phyloP scores from a whole-genome alignment of 2,329 filamentous ascomycete genomes.

The Colletotrichum abscissum region DNA sequence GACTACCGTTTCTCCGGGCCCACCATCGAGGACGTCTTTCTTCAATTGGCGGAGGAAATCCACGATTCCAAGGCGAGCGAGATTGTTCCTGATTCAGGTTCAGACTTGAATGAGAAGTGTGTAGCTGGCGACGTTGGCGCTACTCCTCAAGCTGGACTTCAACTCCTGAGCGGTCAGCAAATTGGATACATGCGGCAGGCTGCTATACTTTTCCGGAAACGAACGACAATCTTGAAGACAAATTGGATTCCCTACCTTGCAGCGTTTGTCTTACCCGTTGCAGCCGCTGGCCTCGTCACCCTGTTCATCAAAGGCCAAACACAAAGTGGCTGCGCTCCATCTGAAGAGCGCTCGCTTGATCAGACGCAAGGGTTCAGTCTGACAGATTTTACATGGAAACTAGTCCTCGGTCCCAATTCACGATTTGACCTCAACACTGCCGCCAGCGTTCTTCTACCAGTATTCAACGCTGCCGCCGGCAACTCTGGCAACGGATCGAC shows the following conservation, averaged over 20 bases:
- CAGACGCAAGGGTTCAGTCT: slow-evolving; percentile 52
- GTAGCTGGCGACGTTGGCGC: slow-evolving; percentile 29
- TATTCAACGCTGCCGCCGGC: slow-evolving; percentile 46
- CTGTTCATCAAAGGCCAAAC: slow-evolving; percentile 74
- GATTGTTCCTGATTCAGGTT: neutral
- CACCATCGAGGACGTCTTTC: slow-evolving; percentile 92
- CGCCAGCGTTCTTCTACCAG: slow-evolving; percentile 47
- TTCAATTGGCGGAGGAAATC: slow-evolving; percentile 86
- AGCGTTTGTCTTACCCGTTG: slow-evolving; percentile 81
- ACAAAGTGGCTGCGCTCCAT: slow-evolving; percentile 63
- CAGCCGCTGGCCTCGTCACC: slow-evolving; percentile 82
- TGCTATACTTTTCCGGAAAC: slow-evolving; percentile 80
- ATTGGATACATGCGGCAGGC: slow-evolving; percentile 79
- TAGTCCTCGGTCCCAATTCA: slow-evolving; percentile 56
- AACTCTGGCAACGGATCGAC: slow-evolving; percentile 34
- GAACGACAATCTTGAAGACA: slow-evolving; percentile 79
- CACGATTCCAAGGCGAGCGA: slow-evolving; percentile 49
- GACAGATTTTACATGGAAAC: slow-evolving; percentile 44
- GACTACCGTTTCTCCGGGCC: slow-evolving; percentile 91
- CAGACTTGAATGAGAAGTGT: slow-evolving; percentile 42
- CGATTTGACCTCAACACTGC: slow-evolving; percentile 25
- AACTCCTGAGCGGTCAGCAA: slow-evolving; percentile 74
- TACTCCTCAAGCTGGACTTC: slow-evolving; percentile 49
- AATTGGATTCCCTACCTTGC: slow-evolving; percentile 82
- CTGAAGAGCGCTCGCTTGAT: slow-evolving; percentile 56